phyloP scores from a whole-genome alignment of 768 basidiomycete species.

The Collybia mongolica region DNA sequence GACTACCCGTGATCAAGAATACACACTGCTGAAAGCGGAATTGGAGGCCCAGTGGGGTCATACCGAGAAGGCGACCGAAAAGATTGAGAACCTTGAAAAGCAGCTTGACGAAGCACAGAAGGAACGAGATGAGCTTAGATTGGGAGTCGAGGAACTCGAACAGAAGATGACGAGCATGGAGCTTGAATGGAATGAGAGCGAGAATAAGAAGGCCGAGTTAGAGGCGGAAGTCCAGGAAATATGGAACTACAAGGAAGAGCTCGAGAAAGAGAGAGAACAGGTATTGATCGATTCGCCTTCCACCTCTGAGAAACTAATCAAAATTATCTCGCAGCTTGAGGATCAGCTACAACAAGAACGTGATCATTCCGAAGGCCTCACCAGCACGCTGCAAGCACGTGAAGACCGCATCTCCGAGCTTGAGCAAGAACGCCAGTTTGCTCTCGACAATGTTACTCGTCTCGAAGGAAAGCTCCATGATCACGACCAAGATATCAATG shows the following conservation, averaged over 20 bases:
- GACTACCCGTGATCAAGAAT: slow-evolving; percentile 42
- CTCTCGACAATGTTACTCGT: slow-evolving; percentile 50
- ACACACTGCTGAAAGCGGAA: slow-evolving; percentile 53
- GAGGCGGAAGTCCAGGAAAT: slow-evolving; percentile 56
- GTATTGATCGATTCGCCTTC: slow-evolving; percentile 29
- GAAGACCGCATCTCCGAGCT: slow-evolving; percentile 51
- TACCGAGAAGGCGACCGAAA: slow-evolving; percentile 56
- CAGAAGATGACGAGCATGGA: slow-evolving; percentile 46
- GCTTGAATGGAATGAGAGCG: slow-evolving; percentile 52
- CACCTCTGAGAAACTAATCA: neutral
- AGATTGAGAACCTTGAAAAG: slow-evolving; percentile 36
- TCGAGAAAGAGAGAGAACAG: slow-evolving; percentile 57
- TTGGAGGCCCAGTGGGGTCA: slow-evolving; percentile 71
- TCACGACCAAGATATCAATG: slow-evolving; percentile 54
- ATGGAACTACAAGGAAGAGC: slow-evolving; percentile 47
- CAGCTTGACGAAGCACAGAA: slow-evolving; percentile 32
- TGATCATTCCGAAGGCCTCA: slow-evolving; percentile 48
- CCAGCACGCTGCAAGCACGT: slow-evolving; percentile 47
- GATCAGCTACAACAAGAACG: slow-evolving; percentile 52
- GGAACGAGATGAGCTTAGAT: slow-evolving; percentile 39
- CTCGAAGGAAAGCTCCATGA: slow-evolving; percentile 56
- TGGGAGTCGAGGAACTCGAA: slow-evolving; percentile 41
- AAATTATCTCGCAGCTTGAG: slow-evolving; percentile 38
- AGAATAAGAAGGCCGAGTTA: slow-evolving; percentile 53
- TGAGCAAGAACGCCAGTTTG: slow-evolving; percentile 55